Base-by-base conservation (phyloP, 768 basidiomycete species). In the Mycena rosella region DNA sequence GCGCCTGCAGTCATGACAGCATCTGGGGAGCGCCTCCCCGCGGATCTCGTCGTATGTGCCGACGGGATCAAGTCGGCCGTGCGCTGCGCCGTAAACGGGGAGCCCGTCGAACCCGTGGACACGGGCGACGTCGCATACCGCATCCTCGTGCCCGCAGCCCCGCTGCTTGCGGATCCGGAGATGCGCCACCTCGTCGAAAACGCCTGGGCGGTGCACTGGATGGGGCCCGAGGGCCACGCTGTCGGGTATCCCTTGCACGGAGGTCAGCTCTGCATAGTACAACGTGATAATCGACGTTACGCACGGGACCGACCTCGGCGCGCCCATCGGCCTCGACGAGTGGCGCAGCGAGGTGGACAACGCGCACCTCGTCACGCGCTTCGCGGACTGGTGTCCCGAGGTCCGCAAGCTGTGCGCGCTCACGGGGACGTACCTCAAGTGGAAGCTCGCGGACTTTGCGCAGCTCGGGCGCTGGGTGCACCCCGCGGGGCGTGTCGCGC, bases 31-130 rank as follows among this genome's bases (percentile, higher is more conserved):
- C 73, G 81, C 36, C 60, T 83, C 7, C 40, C 61, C 1, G 76
- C 79, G 3, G 79, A 83, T 57, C 72, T 83, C 34, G 60, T 81
- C 44, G 75, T 83, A 4, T 82, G 81, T 18, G 81, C 80, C 5
- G 81, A 83, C 52, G 81, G 81, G 11, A 70, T 77, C 54, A 76
- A 76, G 57, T 70, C 67, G 44, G 67, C 73, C 30, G 65, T 69
- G 22, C 67, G 75, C 7, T 36, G 71, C 40, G 63, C 65, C 1
- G 67, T 77, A 8, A 73, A 74, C 22, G 76, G 74, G 2, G 20
- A 27, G 0, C 53, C 67, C 38, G 29, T 67, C 54, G 60, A 62
- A 5, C 73, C 76, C 1, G 63, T 66, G 8, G 72, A 77, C 53
- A 78, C 78, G 17, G 78, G 77, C 5, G 78, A 79, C 59, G 75